Conservation (phyloP, 2,329 filamentous ascomycete genomes). For the Scytalidium sp. region DNA sequence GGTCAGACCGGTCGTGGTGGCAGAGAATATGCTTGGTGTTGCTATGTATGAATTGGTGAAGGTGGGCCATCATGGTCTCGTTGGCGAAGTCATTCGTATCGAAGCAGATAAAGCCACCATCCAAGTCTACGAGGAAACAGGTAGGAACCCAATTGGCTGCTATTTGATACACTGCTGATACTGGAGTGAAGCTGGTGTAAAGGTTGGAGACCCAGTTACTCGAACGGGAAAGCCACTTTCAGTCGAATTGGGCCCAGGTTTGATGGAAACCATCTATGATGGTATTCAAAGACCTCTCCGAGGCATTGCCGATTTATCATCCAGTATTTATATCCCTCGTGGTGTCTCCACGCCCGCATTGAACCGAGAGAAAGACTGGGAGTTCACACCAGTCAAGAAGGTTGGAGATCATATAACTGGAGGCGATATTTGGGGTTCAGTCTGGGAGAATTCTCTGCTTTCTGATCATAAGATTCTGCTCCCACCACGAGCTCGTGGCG, state of each 20-base stretch:
- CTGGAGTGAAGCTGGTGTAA: slow-evolving; percentile 74
- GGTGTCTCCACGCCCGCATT: slow-evolving; percentile 86
- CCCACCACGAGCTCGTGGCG: slow-evolving; percentile 84
- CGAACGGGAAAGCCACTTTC: slow-evolving; percentile 94
- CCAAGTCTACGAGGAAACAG: slow-evolving; percentile 98
- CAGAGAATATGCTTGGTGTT: slow-evolving; percentile 97
- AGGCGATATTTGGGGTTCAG: slow-evolving; percentile 91
- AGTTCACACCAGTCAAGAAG: slow-evolving; percentile 88
- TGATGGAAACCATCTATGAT: slow-evolving; percentile 99
- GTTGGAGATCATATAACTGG: slow-evolving; percentile 96
- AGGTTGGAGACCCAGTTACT: slow-evolving; percentile 86
- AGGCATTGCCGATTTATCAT: slow-evolving; percentile 71
- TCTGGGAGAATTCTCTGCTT: slow-evolving; percentile 95
- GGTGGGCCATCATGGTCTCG: slow-evolving; percentile 87
- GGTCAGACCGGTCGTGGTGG: slow-evolving; percentile 82
- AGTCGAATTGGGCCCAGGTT: slow-evolving; percentile 92
- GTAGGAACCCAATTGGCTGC: slow-evolving; percentile 44
- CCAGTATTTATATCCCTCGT: slow-evolving; percentile 96
- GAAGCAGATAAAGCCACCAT: slow-evolving; percentile 94
- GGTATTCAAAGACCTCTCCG: slow-evolving; percentile 95
- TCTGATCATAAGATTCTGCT: slow-evolving; percentile 91
- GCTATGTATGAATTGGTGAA: slow-evolving; percentile 99
- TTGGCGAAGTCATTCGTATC: slow-evolving; percentile 98
- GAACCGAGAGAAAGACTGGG: slow-evolving; percentile 92
- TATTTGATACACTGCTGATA: slow-evolving; percentile 16